A percentile compares a stretch with the other conserved stretches of the same genome.
Evolutionary conservation across 768 basidiomycete genomes (phyloP).

Genomic region (Rhodotorula sphaerocarpa): DNA sequence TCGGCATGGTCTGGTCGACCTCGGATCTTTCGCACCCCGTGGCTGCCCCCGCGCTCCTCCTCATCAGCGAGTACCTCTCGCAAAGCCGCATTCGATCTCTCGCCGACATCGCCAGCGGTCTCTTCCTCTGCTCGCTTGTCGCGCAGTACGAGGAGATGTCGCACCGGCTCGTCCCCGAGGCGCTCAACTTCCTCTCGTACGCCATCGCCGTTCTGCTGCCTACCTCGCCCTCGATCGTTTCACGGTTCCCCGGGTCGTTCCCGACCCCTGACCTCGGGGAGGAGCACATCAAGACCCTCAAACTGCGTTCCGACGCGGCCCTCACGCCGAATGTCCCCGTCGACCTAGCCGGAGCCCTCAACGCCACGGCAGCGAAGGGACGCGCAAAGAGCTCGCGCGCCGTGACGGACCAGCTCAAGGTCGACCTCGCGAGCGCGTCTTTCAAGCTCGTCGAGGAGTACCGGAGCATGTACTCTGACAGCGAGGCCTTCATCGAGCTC

Average conservation of each 20-base stretch:
- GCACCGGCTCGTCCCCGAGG: conserved; percentile 82
- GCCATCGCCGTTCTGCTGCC: conserved; percentile 66
- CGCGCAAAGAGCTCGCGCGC: not conserved
- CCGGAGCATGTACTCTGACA: conserved; percentile 40
- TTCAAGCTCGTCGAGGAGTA: conserved; percentile 60
- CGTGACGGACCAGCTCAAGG: conserved; percentile 54
- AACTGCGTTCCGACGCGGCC: conserved; percentile 22
- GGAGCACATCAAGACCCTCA: conserved; percentile 32
- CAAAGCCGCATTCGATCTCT: conserved; percentile 69
- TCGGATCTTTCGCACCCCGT: conserved; percentile 90
- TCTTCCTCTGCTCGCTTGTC: conserved; percentile 74
- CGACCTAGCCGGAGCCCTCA: conserved; percentile 50
- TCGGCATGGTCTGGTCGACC: conserved; percentile 80
- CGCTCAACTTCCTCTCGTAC: conserved; percentile 68
- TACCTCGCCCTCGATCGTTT: conserved; percentile 41
- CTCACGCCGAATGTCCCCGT: conserved; percentile 44
- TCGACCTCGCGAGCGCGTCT: conserved; percentile 56
- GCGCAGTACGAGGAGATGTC: conserved; percentile 72
- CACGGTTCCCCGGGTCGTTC: conserved; percentile 60
- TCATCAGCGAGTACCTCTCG: conserved; percentile 85
- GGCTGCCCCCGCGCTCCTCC: conserved; percentile 70
- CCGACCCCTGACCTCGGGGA: conserved; percentile 58
- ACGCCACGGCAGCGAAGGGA: conserved; percentile 44
- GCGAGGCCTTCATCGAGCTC: conserved; percentile 64
- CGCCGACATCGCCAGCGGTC: conserved; percentile 67